phyloP scores from a whole-genome alignment of 2,329 filamentous ascomycete genomes.

The Colletotrichum australisinense region DNA sequence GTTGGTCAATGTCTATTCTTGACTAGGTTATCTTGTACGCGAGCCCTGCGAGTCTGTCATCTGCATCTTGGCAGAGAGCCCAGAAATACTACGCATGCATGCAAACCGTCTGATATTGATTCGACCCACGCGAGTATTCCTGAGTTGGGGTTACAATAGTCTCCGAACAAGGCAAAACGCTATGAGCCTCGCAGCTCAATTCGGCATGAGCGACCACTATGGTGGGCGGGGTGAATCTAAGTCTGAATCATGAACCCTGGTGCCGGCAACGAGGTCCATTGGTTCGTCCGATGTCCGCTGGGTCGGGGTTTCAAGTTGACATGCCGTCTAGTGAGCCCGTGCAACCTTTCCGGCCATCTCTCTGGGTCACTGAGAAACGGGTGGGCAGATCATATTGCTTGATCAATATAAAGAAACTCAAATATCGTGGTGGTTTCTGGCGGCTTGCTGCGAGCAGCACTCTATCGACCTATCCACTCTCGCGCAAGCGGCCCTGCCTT shows the following conservation, averaged over 20 bases:
- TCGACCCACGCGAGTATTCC: constrained; percentile 13
- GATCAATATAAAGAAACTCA: constrained; percentile 16
- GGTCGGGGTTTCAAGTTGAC: constrained; percentile 25
- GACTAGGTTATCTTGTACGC: background rate
- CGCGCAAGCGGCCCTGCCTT: background rate
- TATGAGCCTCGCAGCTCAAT: background rate
- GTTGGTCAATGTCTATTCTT: constrained; percentile 10
- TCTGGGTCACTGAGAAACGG: background rate
- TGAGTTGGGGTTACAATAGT: constrained; percentile 7
- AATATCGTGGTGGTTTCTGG: background rate
- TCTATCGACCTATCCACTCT: constrained; percentile 6
- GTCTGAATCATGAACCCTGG: constrained; percentile 34
- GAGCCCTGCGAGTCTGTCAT: constrained; percentile 2
- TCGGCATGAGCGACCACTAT: background rate
- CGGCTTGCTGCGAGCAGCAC: background rate
- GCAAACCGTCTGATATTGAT: constrained; percentile 29
- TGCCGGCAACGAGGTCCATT: constrained; percentile 7
- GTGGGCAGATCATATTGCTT: constrained; percentile 8
- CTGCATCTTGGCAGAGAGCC: constrained; percentile 5
- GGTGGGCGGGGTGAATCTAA: background rate
- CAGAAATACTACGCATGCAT: constrained; percentile 7
- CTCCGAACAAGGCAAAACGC: constrained; percentile 12
- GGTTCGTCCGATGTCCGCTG: constrained; percentile 29
- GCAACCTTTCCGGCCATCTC: constrained; percentile 4
- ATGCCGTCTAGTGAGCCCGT: constrained; percentile 2